phyloP scores from a whole-genome alignment of 2,329 filamentous ascomycete genomes.

The Venturia carpophila region DNA sequence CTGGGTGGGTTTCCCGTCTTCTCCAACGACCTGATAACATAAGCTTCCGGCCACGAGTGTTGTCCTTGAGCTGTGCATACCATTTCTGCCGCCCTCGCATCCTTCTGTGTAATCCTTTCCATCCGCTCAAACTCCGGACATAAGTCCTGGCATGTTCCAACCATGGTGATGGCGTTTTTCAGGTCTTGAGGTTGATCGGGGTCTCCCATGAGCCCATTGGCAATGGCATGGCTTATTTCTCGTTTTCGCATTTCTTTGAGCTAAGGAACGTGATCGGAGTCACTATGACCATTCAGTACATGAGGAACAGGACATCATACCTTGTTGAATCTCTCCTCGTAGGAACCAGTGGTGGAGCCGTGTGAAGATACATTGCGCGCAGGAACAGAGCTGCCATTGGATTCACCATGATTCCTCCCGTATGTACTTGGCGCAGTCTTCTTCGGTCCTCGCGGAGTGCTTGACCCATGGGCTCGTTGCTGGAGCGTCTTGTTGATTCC shows the following conservation, averaged over 20 bases:
- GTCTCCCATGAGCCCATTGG: conserved; percentile 47
- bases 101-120: conserved; percentile 53
- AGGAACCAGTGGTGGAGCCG: background rate
- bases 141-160: conserved; percentile 56
- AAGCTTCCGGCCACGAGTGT: background rate
- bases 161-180: conserved; percentile 52
- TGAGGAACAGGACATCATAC: conserved; percentile 7
- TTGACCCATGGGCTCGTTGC: background rate
- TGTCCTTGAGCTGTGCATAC: conserved; percentile 31
- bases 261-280: conserved; percentile 23
- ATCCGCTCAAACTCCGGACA: conserved; percentile 57
- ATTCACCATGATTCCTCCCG: background rate
- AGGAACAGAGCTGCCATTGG: background rate
- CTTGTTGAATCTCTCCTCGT: conserved; percentile 10
- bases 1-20: background rate
- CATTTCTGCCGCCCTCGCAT: conserved; percentile 54
- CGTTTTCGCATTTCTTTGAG: conserved; percentile 43
- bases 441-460: conserved; percentile 9
- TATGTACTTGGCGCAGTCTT: background rate
- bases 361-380: background rate
- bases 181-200: conserved; percentile 53
- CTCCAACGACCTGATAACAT: background rate
- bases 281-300: conserved; percentile 6
- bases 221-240: conserved; percentile 45
- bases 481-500: background rate